phyloP scores from a whole-genome alignment of 192 early-diverging fungal genomes.

The Entomortierella chlamydospora region DNA sequence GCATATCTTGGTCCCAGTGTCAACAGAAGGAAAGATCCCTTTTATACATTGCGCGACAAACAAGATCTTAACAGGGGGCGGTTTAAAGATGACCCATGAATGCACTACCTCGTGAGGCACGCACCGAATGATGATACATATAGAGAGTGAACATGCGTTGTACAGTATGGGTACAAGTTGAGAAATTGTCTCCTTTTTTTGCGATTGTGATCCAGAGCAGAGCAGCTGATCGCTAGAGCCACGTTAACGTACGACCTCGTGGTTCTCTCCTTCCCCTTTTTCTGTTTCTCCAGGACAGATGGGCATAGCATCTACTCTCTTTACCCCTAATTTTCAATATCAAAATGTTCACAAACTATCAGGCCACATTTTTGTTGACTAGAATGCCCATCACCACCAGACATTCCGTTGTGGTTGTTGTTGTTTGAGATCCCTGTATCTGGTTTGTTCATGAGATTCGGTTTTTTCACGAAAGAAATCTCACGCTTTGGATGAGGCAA shows the following conservation, averaged over 20 bases:
- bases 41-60: not conserved
- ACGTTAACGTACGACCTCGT: conserved; percentile 10
- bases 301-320: not conserved
- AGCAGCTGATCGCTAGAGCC: conserved; percentile 5
- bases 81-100: conserved; percentile 12
- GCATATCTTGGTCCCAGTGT: too few relatives aligned
- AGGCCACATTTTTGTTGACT: conserved; percentile 15
- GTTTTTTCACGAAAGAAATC: too few relatives aligned
- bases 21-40: too few relatives aligned
- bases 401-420: too few relatives aligned
- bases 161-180: too few relatives aligned
- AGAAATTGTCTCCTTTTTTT: not conserved
- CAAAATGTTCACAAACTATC: not conserved
- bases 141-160: too few relatives aligned
- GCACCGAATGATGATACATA: not conserved
- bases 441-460: too few relatives aligned
- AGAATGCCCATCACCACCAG: not conserved
- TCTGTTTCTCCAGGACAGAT: not conserved
- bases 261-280: not conserved
- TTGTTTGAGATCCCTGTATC: too few relatives aligned
- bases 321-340: not conserved
- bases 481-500: too few relatives aligned
- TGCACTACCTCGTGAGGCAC: not conserved
- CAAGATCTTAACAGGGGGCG: not conserved
- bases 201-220: not conserved